A percentile compares a stretch with the other conserved stretches of the same genome.
Conservation (phyloP, 2,329 filamentous ascomycete species). For the Penicillium crustosum region DNA sequence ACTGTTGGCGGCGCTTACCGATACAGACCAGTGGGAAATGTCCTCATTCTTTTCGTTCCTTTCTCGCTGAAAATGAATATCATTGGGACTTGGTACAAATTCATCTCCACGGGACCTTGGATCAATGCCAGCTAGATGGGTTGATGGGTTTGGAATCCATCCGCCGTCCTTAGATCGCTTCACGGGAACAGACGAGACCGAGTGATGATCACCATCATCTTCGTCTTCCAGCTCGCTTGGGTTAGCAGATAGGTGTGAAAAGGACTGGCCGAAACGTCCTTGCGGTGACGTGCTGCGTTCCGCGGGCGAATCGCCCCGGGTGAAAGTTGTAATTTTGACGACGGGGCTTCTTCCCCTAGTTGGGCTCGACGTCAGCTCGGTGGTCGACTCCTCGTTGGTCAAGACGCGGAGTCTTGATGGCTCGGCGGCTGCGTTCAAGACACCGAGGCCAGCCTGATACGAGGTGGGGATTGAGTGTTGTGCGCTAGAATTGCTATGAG, state of each 20-base stretch:
- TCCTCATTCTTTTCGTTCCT: constrained; percentile 54
- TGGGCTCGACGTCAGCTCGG: constrained; percentile 19
- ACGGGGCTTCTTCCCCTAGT: constrained; percentile 43
- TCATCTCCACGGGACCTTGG: constrained; percentile 48
- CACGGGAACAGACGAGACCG: constrained; percentile 22
- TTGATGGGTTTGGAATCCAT: constrained; percentile 43
- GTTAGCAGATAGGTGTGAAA: constrained; percentile 38
- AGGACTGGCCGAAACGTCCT: constrained; percentile 35
- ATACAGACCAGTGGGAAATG: constrained; percentile 54
- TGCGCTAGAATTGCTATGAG: constrained; percentile 16
- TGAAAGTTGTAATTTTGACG: constrained; percentile 45
- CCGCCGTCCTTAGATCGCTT: constrained; percentile 47
- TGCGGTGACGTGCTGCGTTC: constrained; percentile 20
- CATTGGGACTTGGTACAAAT: constrained; percentile 51
- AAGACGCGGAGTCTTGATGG: constrained; percentile 13
- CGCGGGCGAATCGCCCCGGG: constrained; percentile 46
- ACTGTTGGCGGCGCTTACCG: constrained; percentile 50
- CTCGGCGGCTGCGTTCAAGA: background rate
- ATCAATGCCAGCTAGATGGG: constrained; percentile 48
- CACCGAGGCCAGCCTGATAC: constrained; percentile 9
- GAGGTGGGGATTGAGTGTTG: constrained; percentile 24
- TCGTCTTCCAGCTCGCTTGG: constrained; percentile 29
- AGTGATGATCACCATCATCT: constrained; percentile 21
- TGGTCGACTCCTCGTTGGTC: constrained; percentile 1
- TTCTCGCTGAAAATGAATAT: constrained; percentile 49